These are phyloP conservation scores for Quercus engelmannii DNA, from an alignment of 306 rosid species.

Conservation along the genomic window DNA sequence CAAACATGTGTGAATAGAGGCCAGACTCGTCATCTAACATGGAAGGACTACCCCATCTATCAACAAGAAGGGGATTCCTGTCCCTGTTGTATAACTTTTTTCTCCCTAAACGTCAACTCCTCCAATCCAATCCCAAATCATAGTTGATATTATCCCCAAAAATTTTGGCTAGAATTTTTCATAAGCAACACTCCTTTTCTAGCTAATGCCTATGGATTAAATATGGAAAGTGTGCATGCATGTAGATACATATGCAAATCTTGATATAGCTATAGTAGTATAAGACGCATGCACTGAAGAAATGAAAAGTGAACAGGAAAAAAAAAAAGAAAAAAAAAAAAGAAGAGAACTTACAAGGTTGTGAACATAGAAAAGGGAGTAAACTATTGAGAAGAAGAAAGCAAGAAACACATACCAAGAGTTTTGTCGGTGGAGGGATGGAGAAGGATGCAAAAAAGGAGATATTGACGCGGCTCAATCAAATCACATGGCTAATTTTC, in stretches of 20 bases:
- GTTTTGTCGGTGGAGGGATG: conserved; percentile 2
- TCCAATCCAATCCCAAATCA: not conserved
- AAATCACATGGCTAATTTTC: conserved; percentile 41
- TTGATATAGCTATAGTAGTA: not conserved
- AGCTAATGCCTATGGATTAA: not conserved
- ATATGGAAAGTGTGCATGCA: not conserved
- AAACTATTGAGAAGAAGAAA: not conserved
- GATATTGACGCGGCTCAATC: conserved; percentile 99
- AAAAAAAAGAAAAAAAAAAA: not conserved
- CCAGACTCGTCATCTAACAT: not conserved
- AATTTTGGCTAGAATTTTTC: not conserved
- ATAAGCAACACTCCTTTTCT: not conserved
- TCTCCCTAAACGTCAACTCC: too few relatives aligned
- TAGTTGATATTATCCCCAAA: not conserved
- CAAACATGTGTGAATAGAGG: not conserved
- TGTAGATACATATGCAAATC: not conserved
- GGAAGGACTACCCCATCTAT: not conserved
- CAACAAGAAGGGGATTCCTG: too few relatives aligned
- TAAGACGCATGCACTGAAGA: not conserved
- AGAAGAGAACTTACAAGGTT: not conserved
- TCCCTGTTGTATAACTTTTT: too few relatives aligned
- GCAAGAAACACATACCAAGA: conserved; percentile 24
- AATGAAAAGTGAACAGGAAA: too few relatives aligned
- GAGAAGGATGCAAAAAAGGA: conserved; percentile 39
- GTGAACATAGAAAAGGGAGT: not conserved